Evolutionary conservation across 352 stramenopile species (phyloP).

Genomic region (Blastocystis sp.): DNA sequence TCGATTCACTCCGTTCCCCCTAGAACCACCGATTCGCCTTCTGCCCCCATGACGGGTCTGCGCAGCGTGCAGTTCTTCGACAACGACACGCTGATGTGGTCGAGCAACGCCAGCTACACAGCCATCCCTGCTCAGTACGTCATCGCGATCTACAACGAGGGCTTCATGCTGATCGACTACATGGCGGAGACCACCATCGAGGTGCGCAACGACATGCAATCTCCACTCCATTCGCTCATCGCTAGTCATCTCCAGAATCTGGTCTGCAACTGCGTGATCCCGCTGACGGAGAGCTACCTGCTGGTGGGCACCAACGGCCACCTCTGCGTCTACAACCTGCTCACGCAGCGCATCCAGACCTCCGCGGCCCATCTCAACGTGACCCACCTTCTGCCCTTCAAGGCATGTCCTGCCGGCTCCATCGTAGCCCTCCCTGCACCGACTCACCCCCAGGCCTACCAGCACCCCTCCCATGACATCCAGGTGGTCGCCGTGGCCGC

Average conservation of each 20-base stretch:
- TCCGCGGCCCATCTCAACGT: conserved; percentile 16
- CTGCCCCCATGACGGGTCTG: conserved; percentile 17
- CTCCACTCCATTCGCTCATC: neutral
- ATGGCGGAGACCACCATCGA: conserved; percentile 35
- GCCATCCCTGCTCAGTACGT: conserved; percentile 31
- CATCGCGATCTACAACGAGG: conserved; percentile 49
- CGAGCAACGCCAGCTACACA: conserved; percentile 9
- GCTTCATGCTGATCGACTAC: conserved; percentile 67
- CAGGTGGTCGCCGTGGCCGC: conserved; percentile 21
- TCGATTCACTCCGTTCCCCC: neutral
- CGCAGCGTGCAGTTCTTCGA: conserved; percentile 60
- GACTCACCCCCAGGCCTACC: conserved; percentile 2
- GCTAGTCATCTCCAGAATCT: conserved; percentile 23
- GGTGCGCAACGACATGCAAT: neutral
- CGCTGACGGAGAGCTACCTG: neutral
- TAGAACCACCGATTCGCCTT: conserved; percentile 25
- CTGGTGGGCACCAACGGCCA: conserved; percentile 37
- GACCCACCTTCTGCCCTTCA: conserved; percentile 18
- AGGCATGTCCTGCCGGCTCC: neutral
- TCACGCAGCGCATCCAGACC: conserved; percentile 21
- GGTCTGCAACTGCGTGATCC: too few species aligned
- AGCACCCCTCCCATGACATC: neutral
- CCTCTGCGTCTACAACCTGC: conserved; percentile 48
- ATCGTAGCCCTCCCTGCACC: neutral
- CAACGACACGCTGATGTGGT: conserved; percentile 66